Base-by-base conservation (phyloP, 768 basidiomycete species). In the Russula dissimulans region DNA sequence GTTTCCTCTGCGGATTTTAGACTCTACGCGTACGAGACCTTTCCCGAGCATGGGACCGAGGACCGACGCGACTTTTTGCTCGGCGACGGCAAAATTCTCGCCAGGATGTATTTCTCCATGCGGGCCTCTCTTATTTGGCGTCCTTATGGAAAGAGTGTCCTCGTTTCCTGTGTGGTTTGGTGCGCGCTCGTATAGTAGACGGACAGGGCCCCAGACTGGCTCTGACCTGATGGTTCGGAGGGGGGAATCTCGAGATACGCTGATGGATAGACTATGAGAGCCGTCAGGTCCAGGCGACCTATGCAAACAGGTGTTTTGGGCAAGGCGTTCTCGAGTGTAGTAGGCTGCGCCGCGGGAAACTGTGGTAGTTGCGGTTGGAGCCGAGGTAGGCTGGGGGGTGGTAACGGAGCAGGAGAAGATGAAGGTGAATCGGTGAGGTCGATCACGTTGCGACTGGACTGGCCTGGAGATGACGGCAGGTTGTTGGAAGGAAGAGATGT, bases 281-380 rank as follows among this genome's bases (percentile, higher is more conserved):
- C 91, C 17, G 87, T 90, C 18, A 86, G 85, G n/a, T 78, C 77
- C 39, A 95, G 77, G 60, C 89, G 86, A 1, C 92, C 92, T 50
- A 95, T 92, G 71, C 93, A 95, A 54, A 95, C 84, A 15, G 90
- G 87, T 0, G 88, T 89, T 74, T 86, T 89, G 14, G 86, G 87
- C 6, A 87, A 79, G 17, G 89, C 72, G 47, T 89, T 85, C 9
- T 76, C 74, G 3, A 83, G 80, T 2, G 84, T 72, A 32, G 66
- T 57, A 39, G 42, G 59, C 43, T 54, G 59, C 5, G 45, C 12
- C 36, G 47, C 38, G n/a, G 66, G 66, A 18, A 63, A 54, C 15
- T 55, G 62, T 12, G 52, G 62, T 49, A 54, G 65, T 32, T 57
- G 22, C 22, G 22, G 22, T 26, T 26, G 22, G 2, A 26, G 22